A percentile compares a stretch with the other conserved stretches of the same genome.
These are phyloP conservation scores for Pseudozyma hubeiensis DNA, from an alignment of 1,284 basidiomycete species.

Conservation along the genomic window DNA sequence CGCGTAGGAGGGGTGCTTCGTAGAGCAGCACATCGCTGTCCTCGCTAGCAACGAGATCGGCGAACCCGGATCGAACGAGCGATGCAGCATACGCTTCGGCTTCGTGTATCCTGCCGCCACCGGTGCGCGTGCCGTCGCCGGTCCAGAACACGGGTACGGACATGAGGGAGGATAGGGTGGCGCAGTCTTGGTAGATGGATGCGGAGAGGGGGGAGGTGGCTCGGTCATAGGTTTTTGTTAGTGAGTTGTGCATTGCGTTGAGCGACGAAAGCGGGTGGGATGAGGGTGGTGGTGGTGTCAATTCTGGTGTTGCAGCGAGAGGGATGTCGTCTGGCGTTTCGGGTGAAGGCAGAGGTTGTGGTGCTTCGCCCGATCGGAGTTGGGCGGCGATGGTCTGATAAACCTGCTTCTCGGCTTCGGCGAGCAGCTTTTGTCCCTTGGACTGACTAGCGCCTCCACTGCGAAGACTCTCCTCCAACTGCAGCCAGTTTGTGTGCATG, in stretches of 20 bases:
- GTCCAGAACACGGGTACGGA: constrained; percentile 63
- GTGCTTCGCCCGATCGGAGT: constrained; percentile 30
- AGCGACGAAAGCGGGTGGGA: constrained; percentile 23
- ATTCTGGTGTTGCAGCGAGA: neutral
- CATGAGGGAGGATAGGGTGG: constrained; percentile 55
- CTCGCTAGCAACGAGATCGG: constrained; percentile 67
- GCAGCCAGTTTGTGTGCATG: constrained; percentile 32
- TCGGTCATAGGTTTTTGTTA: constrained; percentile 52
- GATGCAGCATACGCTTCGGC: constrained; percentile 67
- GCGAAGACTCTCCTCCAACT: constrained; percentile 27
- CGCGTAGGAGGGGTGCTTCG: constrained; percentile 64
- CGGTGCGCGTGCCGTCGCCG: constrained; percentile 53
- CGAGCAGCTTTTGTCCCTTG: constrained; percentile 31
- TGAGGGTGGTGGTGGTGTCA: neutral
- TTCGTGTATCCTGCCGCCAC: constrained; percentile 61
- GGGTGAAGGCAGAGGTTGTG: constrained; percentile 6
- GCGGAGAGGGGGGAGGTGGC: constrained; percentile 47
- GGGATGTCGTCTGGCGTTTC: neutral
- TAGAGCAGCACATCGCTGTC: constrained; percentile 68
- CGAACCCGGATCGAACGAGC: constrained; percentile 60
- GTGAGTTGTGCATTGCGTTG: constrained; percentile 37
- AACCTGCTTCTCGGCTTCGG: constrained; percentile 36
- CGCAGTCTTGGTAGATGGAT: constrained; percentile 53
- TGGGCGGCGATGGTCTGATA: constrained; percentile 38
- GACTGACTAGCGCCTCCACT: constrained; percentile 31